phyloP scores from a whole-genome alignment of 805 yeast genomes.

The Ogataea polymorpha region DNA sequence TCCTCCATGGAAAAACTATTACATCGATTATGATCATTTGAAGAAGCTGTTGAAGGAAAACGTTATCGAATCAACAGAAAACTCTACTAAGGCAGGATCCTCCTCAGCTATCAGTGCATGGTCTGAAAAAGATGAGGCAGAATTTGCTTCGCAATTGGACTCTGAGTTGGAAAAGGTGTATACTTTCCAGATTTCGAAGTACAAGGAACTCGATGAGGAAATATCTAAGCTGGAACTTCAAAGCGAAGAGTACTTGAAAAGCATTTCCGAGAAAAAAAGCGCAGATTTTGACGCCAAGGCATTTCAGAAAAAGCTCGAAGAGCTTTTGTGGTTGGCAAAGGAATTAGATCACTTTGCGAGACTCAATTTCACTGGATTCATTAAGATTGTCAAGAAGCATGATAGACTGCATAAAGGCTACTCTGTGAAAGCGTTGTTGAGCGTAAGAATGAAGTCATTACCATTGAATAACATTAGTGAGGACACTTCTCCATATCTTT shows the following conservation, averaged over 20 bases:
- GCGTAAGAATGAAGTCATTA: conserved; percentile 79
- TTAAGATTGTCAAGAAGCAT: conserved; percentile 92
- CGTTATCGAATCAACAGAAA: conserved; percentile 29
- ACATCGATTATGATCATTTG: conserved; percentile 61
- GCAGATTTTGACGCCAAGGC: conserved; percentile 50
- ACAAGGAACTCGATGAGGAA: conserved; percentile 61
- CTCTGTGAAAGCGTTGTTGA: conserved; percentile 85
- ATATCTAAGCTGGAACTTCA: conserved; percentile 62
- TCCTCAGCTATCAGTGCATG: conserved; percentile 37
- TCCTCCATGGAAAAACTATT: conserved; percentile 82
- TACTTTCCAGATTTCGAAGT: conserved; percentile 65
- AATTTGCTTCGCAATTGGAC: conserved; percentile 65
- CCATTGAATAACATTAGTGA: conserved; percentile 82
- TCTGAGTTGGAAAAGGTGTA: conserved; percentile 74
- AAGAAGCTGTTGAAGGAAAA: conserved; percentile 71
- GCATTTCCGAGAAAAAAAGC: conserved; percentile 22
- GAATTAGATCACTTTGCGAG: conserved; percentile 89
- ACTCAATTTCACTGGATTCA: conserved; percentile 90
- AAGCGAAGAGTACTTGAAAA: conserved; percentile 41
- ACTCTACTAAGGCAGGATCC: conserved; percentile 12
- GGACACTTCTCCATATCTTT: conserved; percentile 88
- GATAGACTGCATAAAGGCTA: conserved; percentile 85
- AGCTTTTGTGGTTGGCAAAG: conserved; percentile 68
- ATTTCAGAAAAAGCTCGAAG: conserved; percentile 72
- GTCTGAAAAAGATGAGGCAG: conserved; percentile 70